Conservation (phyloP, 805 yeast species). For the Kazachstania kunashirensis region DNA sequence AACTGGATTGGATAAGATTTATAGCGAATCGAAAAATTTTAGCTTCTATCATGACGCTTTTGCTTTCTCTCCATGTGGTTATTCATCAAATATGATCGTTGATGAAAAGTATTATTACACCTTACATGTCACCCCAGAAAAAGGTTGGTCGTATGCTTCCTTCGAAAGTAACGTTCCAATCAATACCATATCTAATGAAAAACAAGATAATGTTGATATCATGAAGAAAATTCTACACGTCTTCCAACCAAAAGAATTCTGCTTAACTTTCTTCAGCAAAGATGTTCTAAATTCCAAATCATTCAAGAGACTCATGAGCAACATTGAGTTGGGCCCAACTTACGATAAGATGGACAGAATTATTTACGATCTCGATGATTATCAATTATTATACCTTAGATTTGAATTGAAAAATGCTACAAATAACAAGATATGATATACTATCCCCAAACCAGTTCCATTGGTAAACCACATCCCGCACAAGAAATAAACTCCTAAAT, state of each 20-base stretch:
- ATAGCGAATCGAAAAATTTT: constrained; percentile 22
- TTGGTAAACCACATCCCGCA: too few relatives aligned
- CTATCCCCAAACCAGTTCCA: too few relatives aligned
- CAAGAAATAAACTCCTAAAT: too few relatives aligned
- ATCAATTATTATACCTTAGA: constrained; percentile 61
- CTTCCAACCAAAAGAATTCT: constrained; percentile 70
- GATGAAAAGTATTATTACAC: constrained; percentile 63
- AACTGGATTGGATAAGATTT: constrained; percentile 56
- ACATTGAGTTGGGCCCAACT: constrained; percentile 21
- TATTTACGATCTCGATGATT: constrained; percentile 64
- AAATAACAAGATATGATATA: too few relatives aligned
- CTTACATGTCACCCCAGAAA: constrained; percentile 88
- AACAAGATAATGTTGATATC: constrained; percentile 43
- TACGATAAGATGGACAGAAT: constrained; percentile 60
- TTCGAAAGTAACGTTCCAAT: constrained; percentile 81
- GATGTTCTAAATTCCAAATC: constrained; percentile 24
- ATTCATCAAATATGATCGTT: constrained; percentile 74
- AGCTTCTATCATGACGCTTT: constrained; percentile 67
- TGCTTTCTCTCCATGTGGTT: constrained; percentile 91
- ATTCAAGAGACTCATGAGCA: constrained; percentile 28
- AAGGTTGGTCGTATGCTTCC: constrained; percentile 91
- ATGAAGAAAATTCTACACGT: constrained; percentile 49
- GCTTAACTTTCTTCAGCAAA: constrained; percentile 42
- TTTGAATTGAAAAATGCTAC: constrained; percentile 25
- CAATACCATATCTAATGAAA: constrained; percentile 25